Percentiles rank a stretch among this genome's conserved stretches.
These are phyloP conservation scores for Alternaria ethzedia DNA, from an alignment of 2,329 filamentous ascomycete species.

Conservation along the genomic window DNA sequence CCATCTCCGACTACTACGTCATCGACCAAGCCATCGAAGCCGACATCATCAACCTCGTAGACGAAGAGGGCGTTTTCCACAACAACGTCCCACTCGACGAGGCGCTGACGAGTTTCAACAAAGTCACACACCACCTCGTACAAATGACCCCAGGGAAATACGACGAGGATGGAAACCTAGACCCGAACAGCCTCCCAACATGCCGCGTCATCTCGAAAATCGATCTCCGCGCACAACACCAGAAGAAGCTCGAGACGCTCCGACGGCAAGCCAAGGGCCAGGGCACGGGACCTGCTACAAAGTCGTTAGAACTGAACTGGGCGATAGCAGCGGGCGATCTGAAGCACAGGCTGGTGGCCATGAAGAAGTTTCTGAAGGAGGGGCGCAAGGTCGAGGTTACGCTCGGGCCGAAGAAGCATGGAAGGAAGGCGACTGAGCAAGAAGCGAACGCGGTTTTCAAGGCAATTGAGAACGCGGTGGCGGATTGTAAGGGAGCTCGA, in stretches of 20 bases:
- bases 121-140: slow-evolving; percentile 58
- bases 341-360: slow-evolving; percentile 54
- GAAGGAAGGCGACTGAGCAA: slow-evolving; percentile 64
- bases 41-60: slow-evolving; percentile 53
- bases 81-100: slow-evolving; percentile 37
- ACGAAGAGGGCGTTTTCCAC: slow-evolving; percentile 47
- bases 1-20: slow-evolving; percentile 49
- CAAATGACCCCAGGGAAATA: slow-evolving; percentile 50
- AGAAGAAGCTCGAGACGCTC: slow-evolving; percentile 53
- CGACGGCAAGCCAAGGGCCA: slow-evolving; percentile 49
- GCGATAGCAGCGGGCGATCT: slow-evolving; percentile 79
- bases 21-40: slow-evolving; percentile 59
- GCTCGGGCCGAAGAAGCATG: slow-evolving; percentile 70
- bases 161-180: slow-evolving; percentile 31
- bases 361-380: slow-evolving; percentile 74
- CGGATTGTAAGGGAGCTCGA: slow-evolving; percentile 41
- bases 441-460: slow-evolving; percentile 64
- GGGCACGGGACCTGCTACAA: slow-evolving; percentile 52
- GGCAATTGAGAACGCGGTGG: slow-evolving; percentile 55
- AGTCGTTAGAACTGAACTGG: slow-evolving; percentile 92
- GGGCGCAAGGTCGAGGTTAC: slow-evolving; percentile 78
- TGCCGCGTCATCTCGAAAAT: slow-evolving; percentile 73
- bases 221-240: slow-evolving; percentile 54
- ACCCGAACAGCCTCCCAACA: slow-evolving; percentile 61
- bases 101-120: slow-evolving; percentile 57